Percentiles rank a stretch among this genome's conserved stretches.
Evolutionary conservation across 441 rosid species (phyloP).

Genomic region (Adansonia rubrostipa): DNA sequence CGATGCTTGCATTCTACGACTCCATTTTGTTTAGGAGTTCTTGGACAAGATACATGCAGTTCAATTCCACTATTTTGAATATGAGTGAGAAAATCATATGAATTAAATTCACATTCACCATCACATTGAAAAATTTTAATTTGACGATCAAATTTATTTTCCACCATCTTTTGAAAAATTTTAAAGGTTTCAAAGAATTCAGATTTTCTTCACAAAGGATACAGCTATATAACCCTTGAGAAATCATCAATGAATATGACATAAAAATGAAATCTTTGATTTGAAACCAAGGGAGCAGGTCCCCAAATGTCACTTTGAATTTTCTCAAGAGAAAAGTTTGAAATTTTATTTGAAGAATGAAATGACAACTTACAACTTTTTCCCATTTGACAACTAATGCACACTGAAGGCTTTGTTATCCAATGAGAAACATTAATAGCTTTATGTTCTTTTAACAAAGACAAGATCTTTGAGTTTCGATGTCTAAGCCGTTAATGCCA

Average conservation of each 20-base stretch:
- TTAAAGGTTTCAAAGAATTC: background rate
- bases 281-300: background rate
- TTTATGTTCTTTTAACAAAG: background rate
- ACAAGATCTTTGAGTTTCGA: no score
- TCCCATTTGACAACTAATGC: background rate
- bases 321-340: background rate
- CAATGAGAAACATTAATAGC: background rate
- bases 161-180: background rate
- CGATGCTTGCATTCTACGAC: background rate
- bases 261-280: background rate
- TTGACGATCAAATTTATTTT: background rate
- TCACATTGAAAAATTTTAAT: background rate
- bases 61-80: background rate
- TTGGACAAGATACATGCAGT: background rate
- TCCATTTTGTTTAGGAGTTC: constrained; percentile 7
- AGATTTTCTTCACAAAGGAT: background rate
- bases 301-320: background rate
- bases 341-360: background rate
- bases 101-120: background rate
- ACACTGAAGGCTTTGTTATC: background rate
- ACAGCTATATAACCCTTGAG: background rate
- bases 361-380: background rate
- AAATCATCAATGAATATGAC: background rate
- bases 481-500: no score
- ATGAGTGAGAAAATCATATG: background rate